Base-by-base conservation (phyloP, 2,329 filamentous ascomycete species). In the Myriosclerotinia scirpicola region DNA sequence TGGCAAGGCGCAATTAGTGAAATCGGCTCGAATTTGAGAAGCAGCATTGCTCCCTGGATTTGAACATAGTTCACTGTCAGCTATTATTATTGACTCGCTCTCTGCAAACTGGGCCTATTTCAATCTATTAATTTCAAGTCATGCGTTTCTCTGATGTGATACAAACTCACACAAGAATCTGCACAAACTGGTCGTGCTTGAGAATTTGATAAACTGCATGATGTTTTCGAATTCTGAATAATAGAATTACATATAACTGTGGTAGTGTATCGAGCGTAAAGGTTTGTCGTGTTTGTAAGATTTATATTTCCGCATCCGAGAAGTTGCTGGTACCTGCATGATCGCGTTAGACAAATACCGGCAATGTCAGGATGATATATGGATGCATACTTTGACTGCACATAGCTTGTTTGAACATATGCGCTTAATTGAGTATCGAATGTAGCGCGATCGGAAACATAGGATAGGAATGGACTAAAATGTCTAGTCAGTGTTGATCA, bases 201-300 rank as follows among this genome's bases (percentile, higher is more conserved):
- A 40, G 83, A 79, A n/a, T 82, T 78, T 0, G 88, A 84, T 55
- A 96, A 80, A 26, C 80, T 79, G 79, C 95, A 99, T 36, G 84
- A 76, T 14, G 80, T 76, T 73, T 90, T 87, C 6, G 95, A 98
- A 76, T 92, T 93, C 79, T 99, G 95, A 61, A 99, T 86, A 75
- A 99, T 90, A 71, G 91, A 85, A 82, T 96, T 98, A 84, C 95
- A 99, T 71, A 99, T 85, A 70, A 96, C 89, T 69, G 91, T 95
- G 56, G 88, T 95, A 6, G 94, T 96, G 79, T 94, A 99, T 73
- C 95, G 90, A 59, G 95, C 94, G 79, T 99, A 99, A 75, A 93
- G 86, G 74, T 90, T 85, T 72, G 87, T 89, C 5, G 92, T 89
- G 76, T 96, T 91, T 66, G 86, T 87, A 66, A 93, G 84, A 75